Conservation (phyloP, 2,329 filamentous ascomycete species). For the Pseudogymnoascus sp. region DNA sequence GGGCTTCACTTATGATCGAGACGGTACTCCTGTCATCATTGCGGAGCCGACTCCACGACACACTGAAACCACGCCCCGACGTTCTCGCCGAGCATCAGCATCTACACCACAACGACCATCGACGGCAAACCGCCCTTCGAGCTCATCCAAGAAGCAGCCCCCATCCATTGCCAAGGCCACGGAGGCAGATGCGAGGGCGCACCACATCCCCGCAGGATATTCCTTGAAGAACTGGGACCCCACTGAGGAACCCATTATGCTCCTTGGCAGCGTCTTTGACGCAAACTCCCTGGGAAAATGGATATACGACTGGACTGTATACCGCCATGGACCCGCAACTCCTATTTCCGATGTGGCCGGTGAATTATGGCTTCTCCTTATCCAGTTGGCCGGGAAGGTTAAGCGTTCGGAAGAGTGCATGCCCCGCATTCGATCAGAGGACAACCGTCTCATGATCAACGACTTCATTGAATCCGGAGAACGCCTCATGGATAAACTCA, state of each 20-base stretch:
- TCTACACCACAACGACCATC: conserved; percentile 26
- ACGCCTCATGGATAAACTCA: conserved; percentile 76
- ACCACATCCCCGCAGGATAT: conserved; percentile 80
- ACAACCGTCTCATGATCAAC: conserved; percentile 72
- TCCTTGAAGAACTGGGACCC: conserved; percentile 99
- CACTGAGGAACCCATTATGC: conserved; percentile 82
- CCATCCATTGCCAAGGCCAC: conserved; percentile 42
- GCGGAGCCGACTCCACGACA: conserved; percentile 3
- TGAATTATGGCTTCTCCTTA: conserved; percentile 89
- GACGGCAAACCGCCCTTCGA: conserved; percentile 18
- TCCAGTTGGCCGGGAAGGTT: conserved; percentile 87
- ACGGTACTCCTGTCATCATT: conserved; percentile 18
- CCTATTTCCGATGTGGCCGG: conserved; percentile 87
- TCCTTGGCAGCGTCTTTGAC: conserved; percentile 92
- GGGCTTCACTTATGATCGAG: conserved; percentile 24
- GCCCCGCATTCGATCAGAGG: conserved; percentile 59
- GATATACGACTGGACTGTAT: conserved; percentile 99
- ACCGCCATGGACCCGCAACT: conserved; percentile 70
- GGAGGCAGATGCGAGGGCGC: conserved; percentile 51
- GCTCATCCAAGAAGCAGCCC: conserved; percentile 25
- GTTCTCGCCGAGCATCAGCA: conserved; percentile 23
- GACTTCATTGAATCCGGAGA: conserved; percentile 89
- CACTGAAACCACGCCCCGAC: conserved; percentile 13
- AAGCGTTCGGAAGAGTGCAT: conserved; percentile 80
- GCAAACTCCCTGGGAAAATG: conserved; percentile 96